A percentile compares a stretch with the other conserved stretches of the same genome.
These are phyloP conservation scores for Diutina siamensis DNA, from an alignment of 1,139 yeast species.

Conservation along the genomic window DNA sequence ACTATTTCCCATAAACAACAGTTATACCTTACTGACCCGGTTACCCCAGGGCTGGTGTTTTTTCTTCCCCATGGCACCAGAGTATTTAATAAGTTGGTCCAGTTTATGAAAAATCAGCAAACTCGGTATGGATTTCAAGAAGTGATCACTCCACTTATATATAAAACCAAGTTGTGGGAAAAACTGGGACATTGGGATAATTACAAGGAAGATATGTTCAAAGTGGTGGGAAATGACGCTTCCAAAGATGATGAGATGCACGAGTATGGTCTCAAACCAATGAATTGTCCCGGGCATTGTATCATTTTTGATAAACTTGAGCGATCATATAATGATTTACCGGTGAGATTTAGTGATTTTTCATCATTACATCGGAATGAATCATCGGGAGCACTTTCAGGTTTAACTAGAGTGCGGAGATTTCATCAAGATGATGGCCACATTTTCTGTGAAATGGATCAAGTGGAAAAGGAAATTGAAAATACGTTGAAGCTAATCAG, in stretches of 20 bases:
- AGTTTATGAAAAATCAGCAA: constrained; percentile 79
- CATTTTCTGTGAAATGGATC: constrained; percentile 79
- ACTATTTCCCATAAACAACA: constrained; percentile 53
- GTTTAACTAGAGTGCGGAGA: constrained; percentile 87
- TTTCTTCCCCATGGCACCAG: constrained; percentile 88
- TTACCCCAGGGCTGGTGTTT: constrained; percentile 83
- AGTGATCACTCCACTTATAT: constrained; percentile 87
- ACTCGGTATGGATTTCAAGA: constrained; percentile 79
- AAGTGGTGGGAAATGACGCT: constrained; percentile 44
- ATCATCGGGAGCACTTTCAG: constrained; percentile 88
- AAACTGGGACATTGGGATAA: constrained; percentile 95
- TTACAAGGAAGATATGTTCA: constrained; percentile 89
- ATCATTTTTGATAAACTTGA: constrained; percentile 72
- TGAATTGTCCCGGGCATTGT: constrained; percentile 99
- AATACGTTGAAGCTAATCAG: constrained; percentile 67
- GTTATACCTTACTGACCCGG: constrained; percentile 62
- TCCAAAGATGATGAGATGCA: constrained; percentile 27
- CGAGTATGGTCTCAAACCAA: constrained; percentile 81
- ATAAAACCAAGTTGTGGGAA: constrained; percentile 78
- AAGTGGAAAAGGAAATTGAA: constrained; percentile 67
- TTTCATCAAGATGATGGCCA: constrained; percentile 99
- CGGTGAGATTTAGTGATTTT: constrained; percentile 83
- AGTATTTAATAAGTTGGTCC: constrained; percentile 64
- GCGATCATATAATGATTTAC: constrained; percentile 81
- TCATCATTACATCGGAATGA: constrained; percentile 94